Evolutionary conservation across 225 moss, liverwort and hornwort genomes (phyloP), one percentile per base, ranked within the genome.

Genomic region (Ulota crispa): DNA sequence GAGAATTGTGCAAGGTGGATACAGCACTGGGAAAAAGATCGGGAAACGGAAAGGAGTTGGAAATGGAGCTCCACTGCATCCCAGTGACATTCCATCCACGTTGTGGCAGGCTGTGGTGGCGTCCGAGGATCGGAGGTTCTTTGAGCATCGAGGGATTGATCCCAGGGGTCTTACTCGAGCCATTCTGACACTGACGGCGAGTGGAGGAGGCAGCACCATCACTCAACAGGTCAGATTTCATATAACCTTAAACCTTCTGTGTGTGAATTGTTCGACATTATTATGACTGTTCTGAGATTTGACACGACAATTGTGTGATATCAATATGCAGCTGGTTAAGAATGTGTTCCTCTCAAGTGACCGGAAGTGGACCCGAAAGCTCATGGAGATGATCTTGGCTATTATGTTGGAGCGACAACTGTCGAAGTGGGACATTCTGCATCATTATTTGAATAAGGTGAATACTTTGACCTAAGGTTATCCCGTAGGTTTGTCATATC

Each of bases 81-180:
- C 91, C 28, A 83, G 88, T 71, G 95, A 93, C 43, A 89, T 99
- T 83, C 93, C 98, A 15, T 90, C 94, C 3, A 90, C 92, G 57
- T 80, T 99, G 91, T 99, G 98, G 98, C 98, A 99, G 89, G 98
- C 98, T 28, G 93, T 99, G 53, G 94, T 99, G 79, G 98, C 98
- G 8, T 90, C 95, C 5, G 98, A 99, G 85, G 98, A 99, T 85
- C 92, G 94, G 15, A 87, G 95, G n/a, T 99, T 95, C 70, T 99
- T 99, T 78, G 89, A 94, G 89, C 98, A 99, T 64, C 94, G 87
- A 41, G 98, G 98, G 52, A 79, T 99, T 55, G 98, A 99, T 88
- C 94, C 98, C 10, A 79, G 85, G 68, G 95, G 98, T 31, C 81
- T 99, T 42, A 81, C 93, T 64, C 91, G 98, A 54, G 98, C 98